Evolutionary conservation across 345 rosid genomes (phyloP), one percentile per base, ranked within the genome.

Genomic region (Iberis pinnata): DNA sequence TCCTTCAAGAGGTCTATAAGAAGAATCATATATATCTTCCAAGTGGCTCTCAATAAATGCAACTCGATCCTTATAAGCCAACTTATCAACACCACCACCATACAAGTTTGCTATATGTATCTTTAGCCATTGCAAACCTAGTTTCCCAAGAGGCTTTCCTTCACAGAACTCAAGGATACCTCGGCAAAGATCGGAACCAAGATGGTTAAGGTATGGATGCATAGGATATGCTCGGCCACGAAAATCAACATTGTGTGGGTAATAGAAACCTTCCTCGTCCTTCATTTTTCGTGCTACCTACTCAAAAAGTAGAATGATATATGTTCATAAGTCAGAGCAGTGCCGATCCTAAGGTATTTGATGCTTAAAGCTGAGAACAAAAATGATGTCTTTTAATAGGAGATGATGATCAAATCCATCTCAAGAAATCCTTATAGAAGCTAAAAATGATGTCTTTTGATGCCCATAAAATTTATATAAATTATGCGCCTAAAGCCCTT

Each of bases 181-280:
- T 54, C 94, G 94, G 73, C 95, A 88, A 26, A 92, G 74, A 79
- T 92, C 98, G 39, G 97, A 88, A 48, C 93, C 80, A 40, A 92
- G 76, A 76, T 92, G 98, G 70, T 81, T 92, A 72, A 92, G 65
- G 75, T 88, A 88, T 59, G 97, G 79, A 73, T 88, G 98, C 98
- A 92, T 92, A 44, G 98, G 98, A 49, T 92, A 92, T 19, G 97
- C 95, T 53, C 95, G 97, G 18, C 98, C 98, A 63, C 97, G 76
- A 70, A 92, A 92, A 74, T 92, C 98, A 61, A 92, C 80, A 75
- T 92, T 92, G 77, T 92, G 98, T 53, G 98, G 98, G 70, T 92
- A 92, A 61, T 81, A 92, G 78, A 92, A 92, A 64, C 97, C 95
- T 63, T 85, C 93, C 70, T 92, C 98, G 58, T 77, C 81, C 72